Conservation (phyloP, 345 rosid species). For the Cochlearia excelsa region DNA sequence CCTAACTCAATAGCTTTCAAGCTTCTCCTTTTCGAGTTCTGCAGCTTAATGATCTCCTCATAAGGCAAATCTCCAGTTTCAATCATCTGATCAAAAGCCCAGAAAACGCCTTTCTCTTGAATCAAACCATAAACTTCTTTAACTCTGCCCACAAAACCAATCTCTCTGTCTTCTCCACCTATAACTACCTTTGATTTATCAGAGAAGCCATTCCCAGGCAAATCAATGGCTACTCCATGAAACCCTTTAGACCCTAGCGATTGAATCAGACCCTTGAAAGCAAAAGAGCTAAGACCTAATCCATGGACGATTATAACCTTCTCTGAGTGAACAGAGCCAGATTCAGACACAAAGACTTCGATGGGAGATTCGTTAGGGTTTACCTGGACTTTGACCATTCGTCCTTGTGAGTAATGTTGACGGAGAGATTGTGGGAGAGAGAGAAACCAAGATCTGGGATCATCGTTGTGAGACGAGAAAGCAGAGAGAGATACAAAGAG, state of each 20-base stretch:
- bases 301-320: slow-evolving; percentile 70
- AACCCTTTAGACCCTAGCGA: slow-evolving; percentile 62
- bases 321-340: slow-evolving; percentile 46
- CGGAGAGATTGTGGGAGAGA: slow-evolving; percentile 67
- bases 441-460: slow-evolving; percentile 87
- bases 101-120: slow-evolving; percentile 80
- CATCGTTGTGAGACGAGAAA: slow-evolving; percentile 47
- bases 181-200: slow-evolving; percentile 58
- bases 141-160: slow-evolving; percentile 57
- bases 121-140: slow-evolving; percentile 64
- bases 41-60: slow-evolving; percentile 46
- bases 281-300: slow-evolving; percentile 72
- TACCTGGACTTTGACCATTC: slow-evolving; percentile 66
- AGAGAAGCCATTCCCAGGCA: slow-evolving; percentile 94
- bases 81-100: slow-evolving; percentile 89
- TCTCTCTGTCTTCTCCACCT: slow-evolving; percentile 55
- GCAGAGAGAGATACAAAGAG: slow-evolving; percentile 46
- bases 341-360: slow-evolving; percentile 63
- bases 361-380: slow-evolving; percentile 44
- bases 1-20: slow-evolving; percentile 56
- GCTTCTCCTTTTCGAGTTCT: slow-evolving; percentile 43
- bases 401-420: slow-evolving; percentile 75
- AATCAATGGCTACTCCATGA: slow-evolving; percentile 69
- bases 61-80: slow-evolving; percentile 92
- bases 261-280: slow-evolving; percentile 47